phyloP scores from a whole-genome alignment of 2,329 filamentous ascomycete genomes.

The Cryphonectria nitschkei region DNA sequence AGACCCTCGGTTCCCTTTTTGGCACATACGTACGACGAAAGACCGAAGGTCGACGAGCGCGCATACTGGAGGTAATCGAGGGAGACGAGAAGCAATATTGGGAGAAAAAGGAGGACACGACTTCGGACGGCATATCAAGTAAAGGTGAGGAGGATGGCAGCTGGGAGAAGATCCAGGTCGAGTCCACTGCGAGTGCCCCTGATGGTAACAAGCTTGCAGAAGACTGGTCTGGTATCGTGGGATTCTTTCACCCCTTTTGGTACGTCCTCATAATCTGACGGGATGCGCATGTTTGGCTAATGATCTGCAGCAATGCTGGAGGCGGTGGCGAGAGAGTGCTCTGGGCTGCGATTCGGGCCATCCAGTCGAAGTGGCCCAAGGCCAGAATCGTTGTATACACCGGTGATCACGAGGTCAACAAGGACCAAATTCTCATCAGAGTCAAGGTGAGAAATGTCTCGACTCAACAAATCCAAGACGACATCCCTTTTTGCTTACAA shows the following conservation, averaged over 20 bases:
- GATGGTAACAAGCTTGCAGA: slow-evolving; percentile 49
- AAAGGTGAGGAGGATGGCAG: slow-evolving; percentile 57
- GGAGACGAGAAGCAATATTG: slow-evolving; percentile 45
- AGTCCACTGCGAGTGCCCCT: slow-evolving; percentile 42
- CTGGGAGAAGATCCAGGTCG: slow-evolving; percentile 70
- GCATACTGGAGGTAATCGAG: slow-evolving; percentile 58
- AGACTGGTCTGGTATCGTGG: slow-evolving; percentile 83
- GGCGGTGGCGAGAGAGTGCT: slow-evolving; percentile 94
- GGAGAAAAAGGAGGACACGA: slow-evolving; percentile 36
- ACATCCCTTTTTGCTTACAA: slow-evolving; percentile 4
- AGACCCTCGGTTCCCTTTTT: slow-evolving; percentile 46
- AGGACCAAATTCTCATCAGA: slow-evolving; percentile 74
- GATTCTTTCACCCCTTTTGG: slow-evolving; percentile 99
- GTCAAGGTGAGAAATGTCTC: slow-evolving; percentile 63
- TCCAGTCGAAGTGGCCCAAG: slow-evolving; percentile 84
- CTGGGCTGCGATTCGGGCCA: slow-evolving; percentile 92
- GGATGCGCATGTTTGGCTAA: slow-evolving; percentile 23
- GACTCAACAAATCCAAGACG: neutral
- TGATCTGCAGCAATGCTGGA: slow-evolving; percentile 75
- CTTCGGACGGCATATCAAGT: slow-evolving; percentile 35
- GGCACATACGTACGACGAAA: slow-evolving; percentile 67
- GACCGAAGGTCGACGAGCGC: slow-evolving; percentile 63
- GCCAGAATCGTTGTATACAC: slow-evolving; percentile 94
- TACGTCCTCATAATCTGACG: slow-evolving; percentile 45
- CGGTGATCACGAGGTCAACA: slow-evolving; percentile 87